These are phyloP conservation scores for Fusarium duplospermum DNA, from an alignment of 2,329 filamentous ascomycete species.

Conservation along the genomic window DNA sequence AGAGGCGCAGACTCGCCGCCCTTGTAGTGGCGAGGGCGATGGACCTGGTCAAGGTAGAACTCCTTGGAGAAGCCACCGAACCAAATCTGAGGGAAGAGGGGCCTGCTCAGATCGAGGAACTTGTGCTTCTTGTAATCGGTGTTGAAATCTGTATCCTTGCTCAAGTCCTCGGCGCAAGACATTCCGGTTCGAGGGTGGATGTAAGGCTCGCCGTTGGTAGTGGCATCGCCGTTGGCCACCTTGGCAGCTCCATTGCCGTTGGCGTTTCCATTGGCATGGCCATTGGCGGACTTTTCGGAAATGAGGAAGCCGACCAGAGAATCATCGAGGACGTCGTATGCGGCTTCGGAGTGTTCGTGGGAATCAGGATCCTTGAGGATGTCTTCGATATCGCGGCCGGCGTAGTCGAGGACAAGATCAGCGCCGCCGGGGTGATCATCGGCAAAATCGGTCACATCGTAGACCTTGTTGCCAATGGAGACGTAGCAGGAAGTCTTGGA, in stretches of 20 bases:
- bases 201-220: slow-evolving; percentile 42
- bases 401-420: slow-evolving; percentile 90
- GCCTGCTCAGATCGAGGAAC: slow-evolving; percentile 89
- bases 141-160: slow-evolving; percentile 81
- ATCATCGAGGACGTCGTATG: slow-evolving; percentile 96
- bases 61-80: slow-evolving; percentile 87
- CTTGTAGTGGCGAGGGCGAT: slow-evolving; percentile 94
- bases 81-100: slow-evolving; percentile 90
- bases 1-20: slow-evolving; percentile 91
- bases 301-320: slow-evolving; percentile 84
- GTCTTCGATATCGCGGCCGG: slow-evolving; percentile 83
- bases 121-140: slow-evolving; percentile 90
- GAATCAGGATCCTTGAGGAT: slow-evolving; percentile 87
- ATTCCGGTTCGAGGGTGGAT: slow-evolving; percentile 81
- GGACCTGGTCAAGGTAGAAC: slow-evolving; percentile 98
- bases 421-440: slow-evolving; percentile 91
- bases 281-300: slow-evolving; percentile 62
- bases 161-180: slow-evolving; percentile 88
- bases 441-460: slow-evolving; percentile 93
- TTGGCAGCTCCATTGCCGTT: slow-evolving; percentile 37
- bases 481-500: slow-evolving; percentile 90
- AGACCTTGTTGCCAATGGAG: slow-evolving; percentile 88
- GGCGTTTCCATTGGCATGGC: slow-evolving; percentile 48
- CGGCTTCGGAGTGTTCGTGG: slow-evolving; percentile 88
- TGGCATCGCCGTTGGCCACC: slow-evolving; percentile 47